Base-by-base conservation (phyloP, 345 rosid species). In the Ceriops decandra region DNA sequence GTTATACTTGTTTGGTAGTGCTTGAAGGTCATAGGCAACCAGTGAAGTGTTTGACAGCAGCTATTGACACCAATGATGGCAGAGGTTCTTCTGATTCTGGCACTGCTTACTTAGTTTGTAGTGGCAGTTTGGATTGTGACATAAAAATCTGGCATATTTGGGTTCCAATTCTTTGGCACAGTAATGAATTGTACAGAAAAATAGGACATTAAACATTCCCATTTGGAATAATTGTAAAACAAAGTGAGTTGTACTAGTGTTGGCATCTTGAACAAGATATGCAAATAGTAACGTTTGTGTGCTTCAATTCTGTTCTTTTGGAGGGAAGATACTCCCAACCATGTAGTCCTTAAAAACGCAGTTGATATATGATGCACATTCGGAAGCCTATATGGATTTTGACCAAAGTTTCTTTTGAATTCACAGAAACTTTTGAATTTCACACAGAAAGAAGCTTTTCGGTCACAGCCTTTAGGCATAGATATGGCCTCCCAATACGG, bases 101-200 rank as follows among this genome's bases (percentile, higher is more conserved):
- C 46, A 62, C 63, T 52, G 62, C 79, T 65, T 85, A 71, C 68
- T 38, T 79, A 64, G 81, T 91, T 73, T 91, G 82, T 26, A 87
- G 91, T 67, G 97, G 92, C 5, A 81, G 95, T 72, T 82, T 91
- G 83, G 92, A 91, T 65, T 70, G 82, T 61, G 82, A 82, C 64
- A 74, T 88, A 56, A 88, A 80, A 74, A 79, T 88, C 66, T 83
- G 95, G 92, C 68, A 58, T 20, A 30, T 81, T 51, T 42, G 69
- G 49, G 77, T 72, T 61, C 69, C 83, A 0, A 35, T 53, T 46
- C 58, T 62, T 21, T 71, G 27, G 64, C n/a, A 21, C 21, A 13
- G 8, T 63, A 27, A 15, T 47, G 24, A 24, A 8, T 10, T 56
- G 59, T 24, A 56, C 28, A 24, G 11, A 24, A 27, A 56, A 30